phyloP scores from a whole-genome alignment of 139 green algal genomes.

The Penium margaritaceum region DNA sequence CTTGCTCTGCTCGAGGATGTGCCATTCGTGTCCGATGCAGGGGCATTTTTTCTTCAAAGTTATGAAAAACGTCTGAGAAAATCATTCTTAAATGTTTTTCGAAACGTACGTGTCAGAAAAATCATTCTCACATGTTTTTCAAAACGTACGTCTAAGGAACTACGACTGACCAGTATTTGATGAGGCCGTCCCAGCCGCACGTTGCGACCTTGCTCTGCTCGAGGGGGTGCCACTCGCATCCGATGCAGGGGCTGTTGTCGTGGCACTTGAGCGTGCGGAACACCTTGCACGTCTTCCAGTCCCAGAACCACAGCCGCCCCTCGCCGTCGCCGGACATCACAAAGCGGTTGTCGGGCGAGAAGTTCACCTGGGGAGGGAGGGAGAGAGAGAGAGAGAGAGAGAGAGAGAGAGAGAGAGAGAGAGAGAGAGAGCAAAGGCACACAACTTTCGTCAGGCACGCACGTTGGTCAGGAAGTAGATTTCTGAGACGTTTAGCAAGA shows the following conservation, averaged over 20 bases:
- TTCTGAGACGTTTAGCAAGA: too few relatives aligned
- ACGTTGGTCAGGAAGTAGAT: too few relatives aligned
- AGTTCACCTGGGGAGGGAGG: constrained; percentile 40
- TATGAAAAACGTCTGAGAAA: not conserved
- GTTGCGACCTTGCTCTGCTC: constrained; percentile 86
- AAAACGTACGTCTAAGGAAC: not conserved
- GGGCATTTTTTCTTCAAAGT: not conserved
- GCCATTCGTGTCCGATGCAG: constrained; percentile 78
- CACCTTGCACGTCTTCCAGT: constrained; percentile 81
- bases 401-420: not conserved
- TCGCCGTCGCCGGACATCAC: constrained; percentile 82
- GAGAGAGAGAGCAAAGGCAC: too few relatives aligned
- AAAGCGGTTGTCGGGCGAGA: constrained; percentile 67
- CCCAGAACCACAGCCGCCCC: constrained; percentile 88
- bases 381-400: not conserved
- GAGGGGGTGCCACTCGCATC: constrained; percentile 82
- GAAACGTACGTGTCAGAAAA: not conserved
- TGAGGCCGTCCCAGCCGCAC: constrained; percentile 74
- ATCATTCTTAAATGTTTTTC: too few relatives aligned
- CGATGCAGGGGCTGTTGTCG: constrained; percentile 84
- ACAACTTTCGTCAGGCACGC: too few relatives aligned
- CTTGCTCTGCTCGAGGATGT: constrained; percentile 83
- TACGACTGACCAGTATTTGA: constrained; percentile 43
- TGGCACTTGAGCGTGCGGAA: constrained; percentile 67
- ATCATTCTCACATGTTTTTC: not conserved